Evolutionary conservation across 2,329 filamentous ascomycete genomes (phyloP).

Genomic region (Venturia pyrina): DNA sequence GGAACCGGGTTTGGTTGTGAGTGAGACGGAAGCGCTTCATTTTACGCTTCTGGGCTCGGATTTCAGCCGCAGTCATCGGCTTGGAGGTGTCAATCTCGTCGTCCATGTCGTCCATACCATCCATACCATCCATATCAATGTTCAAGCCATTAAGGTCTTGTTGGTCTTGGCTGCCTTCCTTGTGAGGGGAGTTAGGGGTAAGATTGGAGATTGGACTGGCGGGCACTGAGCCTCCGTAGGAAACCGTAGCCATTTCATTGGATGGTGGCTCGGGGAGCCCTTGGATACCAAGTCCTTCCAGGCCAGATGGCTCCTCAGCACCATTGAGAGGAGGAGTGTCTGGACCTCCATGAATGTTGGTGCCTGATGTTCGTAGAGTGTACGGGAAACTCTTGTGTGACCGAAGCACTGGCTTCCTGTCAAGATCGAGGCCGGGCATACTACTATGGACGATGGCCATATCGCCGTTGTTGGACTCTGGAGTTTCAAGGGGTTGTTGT

Average conservation of each 20-base stretch:
- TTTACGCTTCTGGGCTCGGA: slow-evolving; percentile 40
- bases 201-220: slow-evolving; percentile 35
- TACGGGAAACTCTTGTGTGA: slow-evolving; percentile 36
- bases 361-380: slow-evolving; percentile 25
- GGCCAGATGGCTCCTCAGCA: slow-evolving; percentile 7
- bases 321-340: slow-evolving; percentile 16
- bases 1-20: slow-evolving; percentile 91
- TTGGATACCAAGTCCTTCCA: slow-evolving; percentile 22
- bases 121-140: slow-evolving; percentile 19
- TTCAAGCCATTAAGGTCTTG: slow-evolving; percentile 32
- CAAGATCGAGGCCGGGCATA: slow-evolving; percentile 22
- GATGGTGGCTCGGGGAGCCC: slow-evolving; percentile 21
- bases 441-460: slow-evolving; percentile 30
- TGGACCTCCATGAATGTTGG: slow-evolving; percentile 13
- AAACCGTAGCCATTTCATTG: slow-evolving; percentile 25
- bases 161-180: slow-evolving; percentile 22
- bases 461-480: slow-evolving; percentile 26
- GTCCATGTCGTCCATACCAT: slow-evolving; percentile 13
- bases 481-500: slow-evolving; percentile 24
- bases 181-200: slow-evolving; percentile 33
- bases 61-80: slow-evolving; percentile 34
- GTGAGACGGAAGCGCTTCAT: slow-evolving; percentile 81
- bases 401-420: slow-evolving; percentile 28
- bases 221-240: slow-evolving; percentile 34
- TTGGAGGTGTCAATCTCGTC: slow-evolving; percentile 20